Conservation (phyloP, 352 stramenopile species). For the Globisporangium splendens region DNA sequence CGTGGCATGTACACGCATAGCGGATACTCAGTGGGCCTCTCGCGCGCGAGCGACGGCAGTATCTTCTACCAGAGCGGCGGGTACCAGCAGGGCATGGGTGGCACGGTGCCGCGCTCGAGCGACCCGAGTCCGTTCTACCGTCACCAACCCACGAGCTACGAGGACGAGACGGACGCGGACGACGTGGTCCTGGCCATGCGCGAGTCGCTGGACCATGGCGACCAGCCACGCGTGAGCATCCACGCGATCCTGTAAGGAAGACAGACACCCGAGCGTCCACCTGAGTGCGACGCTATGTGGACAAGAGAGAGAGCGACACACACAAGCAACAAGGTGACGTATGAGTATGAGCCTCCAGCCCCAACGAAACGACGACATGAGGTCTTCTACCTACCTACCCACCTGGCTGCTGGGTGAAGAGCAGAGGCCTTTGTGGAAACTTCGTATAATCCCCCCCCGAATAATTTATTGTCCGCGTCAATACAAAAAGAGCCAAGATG, state of each 20-base stretch:
- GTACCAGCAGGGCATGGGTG: constrained; percentile 10
- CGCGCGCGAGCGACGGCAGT: constrained; percentile 43
- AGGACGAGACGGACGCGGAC: constrained; percentile 23
- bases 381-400: too few species aligned
- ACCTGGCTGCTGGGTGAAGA: too few species aligned
- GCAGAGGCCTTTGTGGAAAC: too few species aligned
- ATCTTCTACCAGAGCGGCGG: constrained; percentile 33
- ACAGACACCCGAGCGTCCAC: neutral
- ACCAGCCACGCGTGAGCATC: constrained; percentile 43
- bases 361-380: too few species aligned
- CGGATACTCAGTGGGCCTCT: constrained; percentile 17
- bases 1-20: constrained; percentile 14
- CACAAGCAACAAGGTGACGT: too few species aligned
- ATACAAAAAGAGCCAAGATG: too few species aligned
- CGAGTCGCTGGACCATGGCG: constrained; percentile 54
- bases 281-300: neutral
- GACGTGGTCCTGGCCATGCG: constrained; percentile 57
- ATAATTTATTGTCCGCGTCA: too few species aligned
- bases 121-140: constrained; percentile 20
- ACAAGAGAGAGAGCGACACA: neutral
- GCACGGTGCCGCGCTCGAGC: constrained; percentile 11
- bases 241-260: constrained; percentile 53
- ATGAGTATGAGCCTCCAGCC: too few species aligned
- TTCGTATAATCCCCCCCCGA: too few species aligned
- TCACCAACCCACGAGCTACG: constrained; percentile 18